Conservation (phyloP, 306 rosid genomes). For the Carpinus fangiana region DNA sequence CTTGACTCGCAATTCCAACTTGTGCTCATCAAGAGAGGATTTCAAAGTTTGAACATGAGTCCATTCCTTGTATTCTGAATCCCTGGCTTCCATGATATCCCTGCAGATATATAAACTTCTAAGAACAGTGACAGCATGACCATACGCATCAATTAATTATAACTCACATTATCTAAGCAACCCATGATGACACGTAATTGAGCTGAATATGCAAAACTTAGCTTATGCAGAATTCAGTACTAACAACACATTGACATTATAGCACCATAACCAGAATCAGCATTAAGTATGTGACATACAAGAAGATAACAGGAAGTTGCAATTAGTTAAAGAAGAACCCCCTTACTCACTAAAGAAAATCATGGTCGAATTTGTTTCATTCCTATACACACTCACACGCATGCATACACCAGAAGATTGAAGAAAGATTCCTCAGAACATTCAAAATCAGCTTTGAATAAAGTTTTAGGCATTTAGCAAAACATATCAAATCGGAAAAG, state of each 20-base stretch:
- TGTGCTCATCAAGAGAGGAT: constrained; percentile 82
- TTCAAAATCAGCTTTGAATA: background rate
- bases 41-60: constrained; percentile 76
- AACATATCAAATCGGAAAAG: constrained; percentile 21
- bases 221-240: background rate
- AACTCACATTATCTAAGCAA: background rate
- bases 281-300: background rate
- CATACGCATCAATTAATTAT: constrained; percentile 1
- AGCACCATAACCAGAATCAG: background rate
- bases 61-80: constrained; percentile 85
- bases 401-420: background rate
- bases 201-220: background rate
- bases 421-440: background rate
- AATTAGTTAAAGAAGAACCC: background rate
- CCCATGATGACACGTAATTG: background rate
- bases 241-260: background rate
- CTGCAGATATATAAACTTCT: constrained; percentile 43
- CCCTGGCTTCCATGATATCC: constrained; percentile 78
- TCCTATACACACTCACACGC: background rate
- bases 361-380: background rate
- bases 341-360: background rate
- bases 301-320: background rate
- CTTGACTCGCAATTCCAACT: constrained; percentile 85
- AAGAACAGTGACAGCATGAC: constrained; percentile 16
- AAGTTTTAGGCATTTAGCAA: background rate